These are phyloP conservation scores for Xerocomellus amylosporus DNA, from an alignment of 768 basidiomycete species.

Conservation along the genomic window DNA sequence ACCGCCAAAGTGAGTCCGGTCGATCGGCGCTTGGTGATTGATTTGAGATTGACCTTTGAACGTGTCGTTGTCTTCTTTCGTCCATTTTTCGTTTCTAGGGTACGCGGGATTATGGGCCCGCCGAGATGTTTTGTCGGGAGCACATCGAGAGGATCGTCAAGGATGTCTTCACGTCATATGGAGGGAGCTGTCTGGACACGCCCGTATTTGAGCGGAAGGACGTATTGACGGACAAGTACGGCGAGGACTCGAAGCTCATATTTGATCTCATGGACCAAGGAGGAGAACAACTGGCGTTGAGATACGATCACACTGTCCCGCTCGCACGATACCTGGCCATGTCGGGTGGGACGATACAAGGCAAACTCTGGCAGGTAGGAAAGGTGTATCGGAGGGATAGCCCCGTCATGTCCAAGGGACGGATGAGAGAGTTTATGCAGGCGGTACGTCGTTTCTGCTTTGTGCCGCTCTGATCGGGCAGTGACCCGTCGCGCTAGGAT, in stretches of 20 bases:
- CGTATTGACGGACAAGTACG: constrained; percentile 93
- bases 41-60: constrained; percentile 3
- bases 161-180: constrained; percentile 83
- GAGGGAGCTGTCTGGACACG: constrained; percentile 91
- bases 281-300: constrained; percentile 89
- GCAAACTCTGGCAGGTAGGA: constrained; percentile 97
- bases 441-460: constrained; percentile 52
- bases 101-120: constrained; percentile 91
- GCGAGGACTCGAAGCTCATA: constrained; percentile 95
- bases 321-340: constrained; percentile 95
- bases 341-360: constrained; percentile 75
- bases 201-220: constrained; percentile 99
- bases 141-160: constrained; percentile 88
- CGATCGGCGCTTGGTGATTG: constrained; percentile 13
- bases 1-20: constrained; percentile 76
- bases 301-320: constrained; percentile 97
- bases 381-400: constrained; percentile 97
- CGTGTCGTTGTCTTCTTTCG: neutral
- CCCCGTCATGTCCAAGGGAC: constrained; percentile 95
- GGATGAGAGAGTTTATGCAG: constrained; percentile 98
- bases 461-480: neutral
- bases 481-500: constrained; percentile 51
- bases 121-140: constrained; percentile 88
- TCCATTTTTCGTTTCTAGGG: constrained; percentile 50
- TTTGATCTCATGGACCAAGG: constrained; percentile 98